Conservation (phyloP, 495 filamentous ascomycete genomes). For the Pyronema domesticum region DNA sequence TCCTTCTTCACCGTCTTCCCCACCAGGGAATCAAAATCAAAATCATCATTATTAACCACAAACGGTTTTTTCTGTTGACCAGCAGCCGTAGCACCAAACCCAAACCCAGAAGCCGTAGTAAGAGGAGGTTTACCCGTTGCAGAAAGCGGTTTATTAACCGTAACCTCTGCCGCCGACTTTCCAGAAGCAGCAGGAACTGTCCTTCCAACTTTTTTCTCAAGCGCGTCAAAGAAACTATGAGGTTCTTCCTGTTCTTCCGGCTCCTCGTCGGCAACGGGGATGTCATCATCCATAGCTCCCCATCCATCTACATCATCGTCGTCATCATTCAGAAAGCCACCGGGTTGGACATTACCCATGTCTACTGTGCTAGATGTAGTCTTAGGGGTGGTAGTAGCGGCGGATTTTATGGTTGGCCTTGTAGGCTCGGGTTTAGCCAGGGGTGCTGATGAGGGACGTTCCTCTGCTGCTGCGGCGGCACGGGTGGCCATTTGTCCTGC, state of each 20-base stretch:
- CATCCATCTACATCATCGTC: constrained; percentile 48
- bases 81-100: constrained; percentile 6
- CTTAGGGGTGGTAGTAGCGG: constrained; percentile 27
- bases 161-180: too few relatives aligned
- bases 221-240: constrained; percentile 34
- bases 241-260: constrained; percentile 38
- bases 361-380: constrained; percentile 38
- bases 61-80: constrained; percentile 34
- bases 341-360: constrained; percentile 31
- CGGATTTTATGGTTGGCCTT: constrained; percentile 10
- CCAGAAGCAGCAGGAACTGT: constrained; percentile 25
- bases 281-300: constrained; percentile 47
- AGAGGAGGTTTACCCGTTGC: constrained; percentile 14
- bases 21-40: constrained; percentile 86
- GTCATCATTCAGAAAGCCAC: constrained; percentile 33
- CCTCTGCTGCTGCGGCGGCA: constrained; percentile 20
- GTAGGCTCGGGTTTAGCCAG: constrained; percentile 8
- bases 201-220: constrained; percentile 21
- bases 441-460: constrained; percentile 34
- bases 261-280: constrained; percentile 40
- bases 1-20: constrained; percentile 39
- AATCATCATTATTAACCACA: constrained; percentile 50
- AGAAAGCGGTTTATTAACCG: too few relatives aligned
- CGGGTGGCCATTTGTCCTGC: constrained; percentile 34
- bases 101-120: constrained; percentile 3